Evolutionary conservation across 106 monocot genomes (phyloP).

Genomic region (Dendrobium huoshanense): DNA sequence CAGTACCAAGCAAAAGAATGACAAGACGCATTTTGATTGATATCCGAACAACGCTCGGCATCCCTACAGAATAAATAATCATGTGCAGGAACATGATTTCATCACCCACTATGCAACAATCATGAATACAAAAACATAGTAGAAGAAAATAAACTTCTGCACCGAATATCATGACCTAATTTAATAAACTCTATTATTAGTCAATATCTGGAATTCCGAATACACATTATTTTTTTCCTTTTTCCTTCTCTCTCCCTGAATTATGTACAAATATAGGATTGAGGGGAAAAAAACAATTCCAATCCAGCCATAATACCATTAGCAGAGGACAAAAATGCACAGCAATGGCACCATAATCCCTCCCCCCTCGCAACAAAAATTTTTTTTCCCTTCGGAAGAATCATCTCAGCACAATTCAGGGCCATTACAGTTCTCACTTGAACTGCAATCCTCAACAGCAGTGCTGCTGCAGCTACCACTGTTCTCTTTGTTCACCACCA

Average conservation of each 20-base stretch:
- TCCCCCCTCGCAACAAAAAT: constrained; percentile 4
- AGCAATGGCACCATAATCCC: constrained; percentile 5
- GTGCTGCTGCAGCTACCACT: too few relatives aligned
- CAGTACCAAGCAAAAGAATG: too few relatives aligned
- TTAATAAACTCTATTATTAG: constrained; percentile 25
- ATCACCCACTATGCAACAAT: too few relatives aligned
- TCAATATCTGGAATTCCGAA: constrained; percentile 38
- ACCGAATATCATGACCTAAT: not conserved
- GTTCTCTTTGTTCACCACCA: not conserved
- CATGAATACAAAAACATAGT: too few relatives aligned
- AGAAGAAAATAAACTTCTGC: not conserved
- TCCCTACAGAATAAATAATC: too few relatives aligned
- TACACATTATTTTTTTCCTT: constrained; percentile 16
- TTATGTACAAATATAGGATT: constrained; percentile 58
- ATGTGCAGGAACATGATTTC: too few relatives aligned
- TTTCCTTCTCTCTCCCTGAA: not conserved
- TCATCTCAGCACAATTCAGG: not conserved
- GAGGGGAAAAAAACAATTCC: constrained; percentile 19
- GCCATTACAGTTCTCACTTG: not conserved
- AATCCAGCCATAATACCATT: constrained; percentile 18
- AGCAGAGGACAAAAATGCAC: constrained; percentile 31
- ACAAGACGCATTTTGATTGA: too few relatives aligned
- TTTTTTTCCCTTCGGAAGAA: not conserved
- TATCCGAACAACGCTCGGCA: too few relatives aligned
- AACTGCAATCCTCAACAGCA: not conserved